Evolutionary conservation across 2,329 filamentous ascomycete genomes (phyloP).

Genomic region (Bertia moriformis): DNA sequence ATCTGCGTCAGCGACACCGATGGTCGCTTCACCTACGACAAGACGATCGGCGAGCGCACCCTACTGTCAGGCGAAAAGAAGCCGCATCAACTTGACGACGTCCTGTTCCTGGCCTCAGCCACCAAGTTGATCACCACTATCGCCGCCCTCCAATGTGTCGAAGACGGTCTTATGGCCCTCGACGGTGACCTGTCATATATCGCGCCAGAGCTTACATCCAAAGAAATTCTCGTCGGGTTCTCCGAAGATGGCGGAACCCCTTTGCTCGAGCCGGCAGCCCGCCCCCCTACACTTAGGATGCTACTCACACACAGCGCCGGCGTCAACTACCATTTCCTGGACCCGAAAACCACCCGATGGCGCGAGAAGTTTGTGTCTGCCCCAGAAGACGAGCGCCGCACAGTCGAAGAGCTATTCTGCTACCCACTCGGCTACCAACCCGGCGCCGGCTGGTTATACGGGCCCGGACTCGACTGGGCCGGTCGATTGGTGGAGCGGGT

Average conservation of each 20-base stretch:
- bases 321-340: slow-evolving; percentile 24
- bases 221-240: slow-evolving; percentile 31
- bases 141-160: slow-evolving; percentile 36
- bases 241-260: slow-evolving; percentile 21
- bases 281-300: slow-evolving; percentile 30
- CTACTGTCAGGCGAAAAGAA: slow-evolving; percentile 21
- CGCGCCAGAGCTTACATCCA: slow-evolving; percentile 29
- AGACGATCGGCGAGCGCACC: slow-evolving; percentile 21
- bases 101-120: slow-evolving; percentile 19
- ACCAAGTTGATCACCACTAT: slow-evolving; percentile 33
- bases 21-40: slow-evolving; percentile 22
- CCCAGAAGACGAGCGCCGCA: slow-evolving; percentile 6
- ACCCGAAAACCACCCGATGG: slow-evolving; percentile 19
- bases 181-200: slow-evolving; percentile 26
- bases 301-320: slow-evolving; percentile 37
- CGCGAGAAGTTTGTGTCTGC: slow-evolving; percentile 12
- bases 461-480: slow-evolving; percentile 33
- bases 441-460: slow-evolving; percentile 33
- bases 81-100: slow-evolving; percentile 18
- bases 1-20: slow-evolving; percentile 22
- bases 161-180: slow-evolving; percentile 29
- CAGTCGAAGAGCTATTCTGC: slow-evolving; percentile 23
- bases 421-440: slow-evolving; percentile 34
- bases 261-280: slow-evolving; percentile 13
- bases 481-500: slow-evolving; percentile 32